Percentiles rank a stretch among this genome's conserved stretches.
These are phyloP conservation scores for Aspergillus pseudotamarii DNA, from an alignment of 2,329 filamentous ascomycete species.

Conservation along the genomic window DNA sequence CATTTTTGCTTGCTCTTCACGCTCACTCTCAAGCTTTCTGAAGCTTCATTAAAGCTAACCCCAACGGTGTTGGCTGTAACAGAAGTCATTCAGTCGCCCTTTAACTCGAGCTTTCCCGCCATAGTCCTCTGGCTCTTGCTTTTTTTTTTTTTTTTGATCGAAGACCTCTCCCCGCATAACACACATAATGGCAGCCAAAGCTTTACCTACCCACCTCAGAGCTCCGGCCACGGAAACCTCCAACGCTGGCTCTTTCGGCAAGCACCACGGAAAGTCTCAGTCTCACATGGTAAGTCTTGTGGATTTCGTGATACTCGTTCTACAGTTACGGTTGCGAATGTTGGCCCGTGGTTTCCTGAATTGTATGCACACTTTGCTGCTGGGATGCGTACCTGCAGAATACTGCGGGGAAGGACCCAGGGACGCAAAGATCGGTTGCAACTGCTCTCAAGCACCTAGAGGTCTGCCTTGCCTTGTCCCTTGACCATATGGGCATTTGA, in stretches of 20 bases:
- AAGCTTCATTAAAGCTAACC: neutral
- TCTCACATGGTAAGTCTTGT: slow-evolving; percentile 56
- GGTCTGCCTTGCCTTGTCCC: neutral
- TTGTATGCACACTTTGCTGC: neutral
- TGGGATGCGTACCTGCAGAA: neutral
- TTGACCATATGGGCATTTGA: neutral
- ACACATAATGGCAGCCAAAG: slow-evolving; percentile 70
- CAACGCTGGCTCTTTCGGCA: slow-evolving; percentile 43
- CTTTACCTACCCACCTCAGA: slow-evolving; percentile 80
- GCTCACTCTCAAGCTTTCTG: neutral
- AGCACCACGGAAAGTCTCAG: slow-evolving; percentile 59
- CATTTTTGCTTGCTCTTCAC: neutral
- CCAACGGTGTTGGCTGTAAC: neutral
- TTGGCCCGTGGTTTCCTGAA: neutral
- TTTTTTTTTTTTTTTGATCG: slow-evolving; percentile 11
- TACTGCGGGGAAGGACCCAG: neutral
- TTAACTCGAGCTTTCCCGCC: neutral
- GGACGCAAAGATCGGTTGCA: neutral
- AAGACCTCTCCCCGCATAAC: slow-evolving; percentile 4
- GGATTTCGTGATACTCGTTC: neutral
- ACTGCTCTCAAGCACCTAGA: neutral
- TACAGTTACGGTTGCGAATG: neutral
- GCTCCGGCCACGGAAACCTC: slow-evolving; percentile 55
- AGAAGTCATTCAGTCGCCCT: neutral
- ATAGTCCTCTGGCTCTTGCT: neutral